Percentiles rank a stretch among this genome's conserved stretches.
Evolutionary conservation across 805 yeast genomes (phyloP).

Genomic region (Wickerhamiella allomyrinae): DNA sequence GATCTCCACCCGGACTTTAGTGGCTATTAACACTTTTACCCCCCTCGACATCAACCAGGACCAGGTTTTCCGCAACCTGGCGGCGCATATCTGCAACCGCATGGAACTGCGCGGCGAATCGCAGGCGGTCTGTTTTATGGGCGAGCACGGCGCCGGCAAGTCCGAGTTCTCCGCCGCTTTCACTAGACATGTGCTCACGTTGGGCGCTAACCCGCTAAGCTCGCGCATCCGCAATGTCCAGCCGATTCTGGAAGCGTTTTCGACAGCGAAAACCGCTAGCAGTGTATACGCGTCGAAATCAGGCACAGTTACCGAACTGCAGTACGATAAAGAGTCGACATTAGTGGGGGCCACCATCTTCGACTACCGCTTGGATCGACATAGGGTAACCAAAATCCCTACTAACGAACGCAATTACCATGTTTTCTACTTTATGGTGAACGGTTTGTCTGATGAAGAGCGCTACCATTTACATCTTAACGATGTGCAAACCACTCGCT

Average conservation of each 20-base stretch:
- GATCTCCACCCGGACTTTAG: slow-evolving; percentile 26
- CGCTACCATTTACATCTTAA: slow-evolving; percentile 30
- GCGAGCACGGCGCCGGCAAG: slow-evolving; percentile 30
- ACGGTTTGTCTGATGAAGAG: slow-evolving; percentile 32
- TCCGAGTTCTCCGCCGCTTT: slow-evolving; percentile 25
- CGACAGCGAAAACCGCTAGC: slow-evolving; percentile 27
- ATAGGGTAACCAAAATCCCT: slow-evolving; percentile 38
- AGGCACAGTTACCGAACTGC: slow-evolving; percentile 42
- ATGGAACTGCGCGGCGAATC: slow-evolving; percentile 25
- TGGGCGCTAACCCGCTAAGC: slow-evolving; percentile 26
- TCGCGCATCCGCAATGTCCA: slow-evolving; percentile 24
- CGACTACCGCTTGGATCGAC: slow-evolving; percentile 42
- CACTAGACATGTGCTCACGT: slow-evolving; percentile 21
- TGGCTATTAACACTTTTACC: slow-evolving; percentile 28
- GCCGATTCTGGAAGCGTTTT: slow-evolving; percentile 26
- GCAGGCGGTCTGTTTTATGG: slow-evolving; percentile 27
- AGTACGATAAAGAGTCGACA: slow-evolving; percentile 32
- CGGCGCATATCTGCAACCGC: slow-evolving; percentile 27
- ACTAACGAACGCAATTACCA: slow-evolving; percentile 44
- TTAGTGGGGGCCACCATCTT: slow-evolving; percentile 41
- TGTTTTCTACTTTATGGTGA: slow-evolving; percentile 41
- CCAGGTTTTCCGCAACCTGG: slow-evolving; percentile 25
- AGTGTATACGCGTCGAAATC: slow-evolving; percentile 33
- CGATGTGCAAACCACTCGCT: slow-evolving; percentile 24
- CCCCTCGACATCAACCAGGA: slow-evolving; percentile 27